A percentile compares a stretch with the other conserved stretches of the same genome.
Conservation (phyloP, 2,329 filamentous ascomycete genomes). For the Penicillium sp. region DNA sequence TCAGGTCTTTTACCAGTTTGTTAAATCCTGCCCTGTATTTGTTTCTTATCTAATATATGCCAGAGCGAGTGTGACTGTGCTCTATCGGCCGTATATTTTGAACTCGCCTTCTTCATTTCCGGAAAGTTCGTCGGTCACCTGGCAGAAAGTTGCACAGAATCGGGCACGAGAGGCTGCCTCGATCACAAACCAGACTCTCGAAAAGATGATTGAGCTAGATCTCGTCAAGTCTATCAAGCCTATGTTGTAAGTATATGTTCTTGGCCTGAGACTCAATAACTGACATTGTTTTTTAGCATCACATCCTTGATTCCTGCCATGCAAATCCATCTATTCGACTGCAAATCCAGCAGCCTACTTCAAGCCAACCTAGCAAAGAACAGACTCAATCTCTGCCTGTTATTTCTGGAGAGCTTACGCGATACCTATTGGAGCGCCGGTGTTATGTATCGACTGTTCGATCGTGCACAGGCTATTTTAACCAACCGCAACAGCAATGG, state of each 20-base stretch:
- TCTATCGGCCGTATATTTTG: not conserved
- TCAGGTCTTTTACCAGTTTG: slow-evolving; percentile 2
- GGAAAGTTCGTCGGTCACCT: not conserved
- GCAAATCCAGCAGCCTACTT: not conserved
- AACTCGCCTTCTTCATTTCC: slow-evolving; percentile 1
- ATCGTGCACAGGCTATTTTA: not conserved
- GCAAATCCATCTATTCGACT: slow-evolving; percentile 5
- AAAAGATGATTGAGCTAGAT: slow-evolving; percentile 2
- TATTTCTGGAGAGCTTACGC: not conserved
- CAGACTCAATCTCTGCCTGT: not conserved
- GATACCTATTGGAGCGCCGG: slow-evolving; percentile 5
- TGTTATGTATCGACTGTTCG: slow-evolving; percentile 3
- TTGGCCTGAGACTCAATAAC: not conserved
- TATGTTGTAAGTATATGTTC: not conserved
- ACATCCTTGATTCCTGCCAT: slow-evolving; percentile 4
- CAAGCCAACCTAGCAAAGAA: not conserved
- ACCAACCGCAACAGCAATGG: not conserved
- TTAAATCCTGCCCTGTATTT: not conserved
- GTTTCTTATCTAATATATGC: not conserved
- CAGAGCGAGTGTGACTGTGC: not conserved
- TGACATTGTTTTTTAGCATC: not conserved
- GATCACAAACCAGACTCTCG: not conserved
- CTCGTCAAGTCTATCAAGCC: not conserved
- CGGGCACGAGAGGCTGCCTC: not conserved
- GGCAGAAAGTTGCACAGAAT: not conserved